phyloP scores from a whole-genome alignment of 352 stramenopile species.

The Peronospora belbahrii region DNA sequence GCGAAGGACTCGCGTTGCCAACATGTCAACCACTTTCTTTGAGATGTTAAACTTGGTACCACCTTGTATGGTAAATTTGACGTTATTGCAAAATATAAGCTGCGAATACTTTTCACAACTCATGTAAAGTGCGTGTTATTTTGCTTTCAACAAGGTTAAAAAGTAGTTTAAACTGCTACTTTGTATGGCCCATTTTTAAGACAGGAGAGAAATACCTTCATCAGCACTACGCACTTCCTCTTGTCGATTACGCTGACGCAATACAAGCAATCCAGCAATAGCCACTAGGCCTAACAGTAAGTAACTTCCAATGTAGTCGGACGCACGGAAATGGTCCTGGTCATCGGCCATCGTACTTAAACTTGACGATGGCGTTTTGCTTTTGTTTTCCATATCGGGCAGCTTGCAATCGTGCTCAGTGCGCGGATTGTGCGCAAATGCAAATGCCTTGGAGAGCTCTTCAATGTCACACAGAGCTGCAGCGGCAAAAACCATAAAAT shows the following conservation, averaged over 20 bases:
- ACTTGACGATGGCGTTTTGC: slow-evolving; percentile 14
- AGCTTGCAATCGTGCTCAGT: slow-evolving; percentile 43
- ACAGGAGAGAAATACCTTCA: slow-evolving; percentile 25
- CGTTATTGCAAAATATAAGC: too few species aligned
- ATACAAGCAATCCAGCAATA: slow-evolving; percentile 37
- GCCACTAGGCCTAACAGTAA: slow-evolving; percentile 52
- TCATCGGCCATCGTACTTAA: slow-evolving; percentile 10
- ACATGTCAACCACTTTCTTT: slow-evolving; percentile 10
- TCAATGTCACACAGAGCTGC: slow-evolving; percentile 51
- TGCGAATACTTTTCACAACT: too few species aligned
- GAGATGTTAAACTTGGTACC: background rate
- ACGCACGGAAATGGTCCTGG: slow-evolving; percentile 10
- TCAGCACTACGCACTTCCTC: slow-evolving; percentile 2
- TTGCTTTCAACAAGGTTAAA: background rate
- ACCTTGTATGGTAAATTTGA: too few species aligned
- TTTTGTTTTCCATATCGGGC: slow-evolving; percentile 24
- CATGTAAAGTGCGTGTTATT: too few species aligned
- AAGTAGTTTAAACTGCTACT: background rate
- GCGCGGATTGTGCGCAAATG: slow-evolving; percentile 45
- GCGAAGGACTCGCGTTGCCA: slow-evolving; percentile 17
- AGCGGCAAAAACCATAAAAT: slow-evolving; percentile 3
- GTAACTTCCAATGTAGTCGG: slow-evolving; percentile 48
- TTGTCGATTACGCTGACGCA: slow-evolving; percentile 33
- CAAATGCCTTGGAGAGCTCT: slow-evolving; percentile 47
- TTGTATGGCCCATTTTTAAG: too few species aligned